A percentile compares a stretch with the other conserved stretches of the same genome.
Evolutionary conservation across 2,329 filamentous ascomycete species (phyloP).

Genomic region (Alternaria arbusti): DNA sequence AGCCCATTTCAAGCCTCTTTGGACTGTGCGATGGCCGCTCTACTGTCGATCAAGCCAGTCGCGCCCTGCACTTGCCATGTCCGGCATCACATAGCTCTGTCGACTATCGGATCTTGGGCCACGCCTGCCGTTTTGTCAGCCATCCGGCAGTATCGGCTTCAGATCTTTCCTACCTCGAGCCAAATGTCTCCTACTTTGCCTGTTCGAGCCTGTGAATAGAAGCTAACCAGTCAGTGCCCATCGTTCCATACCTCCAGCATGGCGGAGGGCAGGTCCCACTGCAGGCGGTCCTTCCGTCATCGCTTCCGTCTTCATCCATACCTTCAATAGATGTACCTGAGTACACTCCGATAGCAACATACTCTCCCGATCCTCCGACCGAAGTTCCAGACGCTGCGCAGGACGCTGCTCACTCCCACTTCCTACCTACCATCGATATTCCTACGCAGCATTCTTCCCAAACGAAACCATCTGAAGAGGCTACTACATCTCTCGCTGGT

Average conservation of each 20-base stretch:
- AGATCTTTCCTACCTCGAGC: conserved; percentile 3
- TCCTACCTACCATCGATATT: conserved; percentile 38
- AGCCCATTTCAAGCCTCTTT: conserved; percentile 11
- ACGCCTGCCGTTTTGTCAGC: conserved; percentile 6
- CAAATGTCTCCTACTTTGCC: conserved; percentile 9
- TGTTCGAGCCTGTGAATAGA: conserved; percentile 16
- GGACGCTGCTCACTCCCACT: conserved; percentile 31
- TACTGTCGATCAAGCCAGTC: background rate
- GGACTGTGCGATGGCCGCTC: background rate
- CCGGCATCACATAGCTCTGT: conserved; percentile 10
- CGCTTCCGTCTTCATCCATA: conserved; percentile 29
- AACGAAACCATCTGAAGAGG: conserved; percentile 25
- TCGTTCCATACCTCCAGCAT: conserved; percentile 44
- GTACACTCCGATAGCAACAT: conserved; percentile 30
- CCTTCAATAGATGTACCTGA: conserved; percentile 30
- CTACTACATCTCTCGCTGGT: conserved; percentile 21
- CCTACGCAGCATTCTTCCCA: conserved; percentile 32
- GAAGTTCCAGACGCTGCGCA: conserved; percentile 30
- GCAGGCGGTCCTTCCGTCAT: conserved; percentile 32
- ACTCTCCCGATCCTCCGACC: conserved; percentile 20
- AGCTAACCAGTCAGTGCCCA: conserved; percentile 45
- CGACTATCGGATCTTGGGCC: conserved; percentile 1
- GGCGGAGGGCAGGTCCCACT: conserved; percentile 46
- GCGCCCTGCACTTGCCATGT: conserved; percentile 22
- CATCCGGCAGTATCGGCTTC: conserved; percentile 34